phyloP scores from a whole-genome alignment of 2,329 filamentous ascomycete species.

The Pyricularia sp. region DNA sequence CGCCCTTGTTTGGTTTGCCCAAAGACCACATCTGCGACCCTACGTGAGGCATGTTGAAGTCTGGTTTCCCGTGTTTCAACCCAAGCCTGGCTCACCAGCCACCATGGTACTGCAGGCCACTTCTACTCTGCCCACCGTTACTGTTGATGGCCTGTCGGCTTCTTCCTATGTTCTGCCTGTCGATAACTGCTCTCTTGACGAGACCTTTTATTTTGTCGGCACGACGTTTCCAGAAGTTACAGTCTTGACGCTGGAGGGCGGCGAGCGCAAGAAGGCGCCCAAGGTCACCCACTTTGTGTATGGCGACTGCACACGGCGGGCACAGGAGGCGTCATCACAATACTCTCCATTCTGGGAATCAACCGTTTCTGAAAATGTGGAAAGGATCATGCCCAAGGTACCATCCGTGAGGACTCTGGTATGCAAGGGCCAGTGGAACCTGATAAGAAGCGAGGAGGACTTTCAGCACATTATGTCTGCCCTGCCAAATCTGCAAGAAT shows the following conservation, averaged over 20 bases:
- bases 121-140: slow-evolving; percentile 40
- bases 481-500: slow-evolving; percentile 55
- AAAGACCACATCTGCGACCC: slow-evolving; percentile 46
- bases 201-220: slow-evolving; percentile 57
- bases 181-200: slow-evolving; percentile 61
- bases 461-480: slow-evolving; percentile 53
- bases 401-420: slow-evolving; percentile 56
- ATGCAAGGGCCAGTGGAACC: slow-evolving; percentile 69
- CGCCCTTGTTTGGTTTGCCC: slow-evolving; percentile 50
- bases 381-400: slow-evolving; percentile 24
- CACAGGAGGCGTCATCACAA: not conserved
- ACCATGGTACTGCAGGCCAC: slow-evolving; percentile 31
- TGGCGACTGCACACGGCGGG: not conserved
- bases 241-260: slow-evolving; percentile 66
- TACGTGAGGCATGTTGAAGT: slow-evolving; percentile 67
- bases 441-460: slow-evolving; percentile 55
- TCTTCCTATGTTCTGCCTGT: slow-evolving; percentile 49
- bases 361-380: slow-evolving; percentile 4
- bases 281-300: slow-evolving; percentile 49
- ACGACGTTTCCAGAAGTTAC: slow-evolving; percentile 49
- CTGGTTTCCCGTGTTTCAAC: slow-evolving; percentile 69
- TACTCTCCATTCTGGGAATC: not conserved
- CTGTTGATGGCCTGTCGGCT: slow-evolving; percentile 44
- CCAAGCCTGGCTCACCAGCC: slow-evolving; percentile 28
- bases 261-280: slow-evolving; percentile 66